Conservation (phyloP, 1,284 basidiomycete genomes). For the Mrakiaceae sp. region DNA sequence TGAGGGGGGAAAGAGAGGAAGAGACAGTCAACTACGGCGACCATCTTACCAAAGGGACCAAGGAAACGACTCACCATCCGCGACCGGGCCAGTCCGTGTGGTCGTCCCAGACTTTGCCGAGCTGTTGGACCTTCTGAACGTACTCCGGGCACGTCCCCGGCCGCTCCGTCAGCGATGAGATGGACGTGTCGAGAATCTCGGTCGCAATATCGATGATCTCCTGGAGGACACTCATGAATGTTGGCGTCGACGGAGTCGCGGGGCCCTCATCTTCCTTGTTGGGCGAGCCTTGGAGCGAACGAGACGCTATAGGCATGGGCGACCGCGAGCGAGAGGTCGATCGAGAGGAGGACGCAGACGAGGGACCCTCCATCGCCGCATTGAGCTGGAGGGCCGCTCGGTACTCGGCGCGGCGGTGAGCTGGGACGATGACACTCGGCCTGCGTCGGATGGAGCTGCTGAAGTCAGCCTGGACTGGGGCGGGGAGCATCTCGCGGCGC, state of each 20-base stretch:
- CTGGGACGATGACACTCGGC: not conserved
- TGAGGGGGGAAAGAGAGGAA: not conserved
- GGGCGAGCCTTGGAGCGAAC: too few species aligned
- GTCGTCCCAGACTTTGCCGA: conserved; percentile 92
- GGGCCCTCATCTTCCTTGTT: conserved; percentile 17
- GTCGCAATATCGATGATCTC: conserved; percentile 91
- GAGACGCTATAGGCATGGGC: conserved; percentile 51
- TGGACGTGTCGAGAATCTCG: conserved; percentile 81
- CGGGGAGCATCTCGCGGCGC: conserved; percentile 6
- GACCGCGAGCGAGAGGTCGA: conserved; percentile 92
- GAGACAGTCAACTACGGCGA: not conserved
- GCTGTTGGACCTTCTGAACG: conserved; percentile 77
- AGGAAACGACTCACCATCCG: conserved; percentile 53
- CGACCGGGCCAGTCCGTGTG: conserved; percentile 96
- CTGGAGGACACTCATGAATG: conserved; percentile 76
- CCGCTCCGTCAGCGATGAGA: conserved; percentile 69
- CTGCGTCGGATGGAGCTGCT: conserved; percentile 17
- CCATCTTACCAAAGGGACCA: not conserved
- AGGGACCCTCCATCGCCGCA: conserved; percentile 53
- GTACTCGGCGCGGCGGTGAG: too few species aligned
- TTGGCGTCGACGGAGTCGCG: conserved; percentile 43
- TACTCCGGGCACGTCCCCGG: conserved; percentile 75
- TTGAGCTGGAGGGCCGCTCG: conserved; percentile 59
- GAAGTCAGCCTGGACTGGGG: conserved; percentile 21
- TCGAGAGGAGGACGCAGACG: conserved; percentile 74